Conservation (phyloP, 2,329 filamentous ascomycete genomes). For the Fusarium beomiforme region DNA sequence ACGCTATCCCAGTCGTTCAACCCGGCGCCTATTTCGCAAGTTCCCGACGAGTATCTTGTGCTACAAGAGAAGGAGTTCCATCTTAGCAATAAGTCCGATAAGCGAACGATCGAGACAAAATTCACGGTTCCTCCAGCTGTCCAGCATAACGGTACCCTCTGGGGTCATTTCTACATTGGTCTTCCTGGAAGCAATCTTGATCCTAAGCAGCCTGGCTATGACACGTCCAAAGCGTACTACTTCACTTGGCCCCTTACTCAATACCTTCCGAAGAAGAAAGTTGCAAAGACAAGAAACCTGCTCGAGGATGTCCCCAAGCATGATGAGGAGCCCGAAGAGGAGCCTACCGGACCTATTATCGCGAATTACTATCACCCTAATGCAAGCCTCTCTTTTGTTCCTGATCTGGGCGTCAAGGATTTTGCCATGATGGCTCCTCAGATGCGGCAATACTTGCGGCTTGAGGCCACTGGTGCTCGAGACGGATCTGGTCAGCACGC, state of each 20-base stretch:
- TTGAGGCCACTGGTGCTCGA: conserved; percentile 83
- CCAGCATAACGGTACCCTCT: conserved; percentile 92
- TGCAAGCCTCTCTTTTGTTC: conserved; percentile 87
- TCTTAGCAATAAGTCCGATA: conserved; percentile 82
- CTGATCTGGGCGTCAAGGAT: conserved; percentile 76
- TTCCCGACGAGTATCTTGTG: conserved; percentile 75
- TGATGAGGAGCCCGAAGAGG: conserved; percentile 61
- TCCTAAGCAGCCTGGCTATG: conserved; percentile 76
- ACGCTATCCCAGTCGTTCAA: conserved; percentile 82
- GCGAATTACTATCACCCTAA: conserved; percentile 95
- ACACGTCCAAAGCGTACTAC: conserved; percentile 80
- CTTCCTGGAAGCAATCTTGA: conserved; percentile 81
- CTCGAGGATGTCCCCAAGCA: conserved; percentile 63
- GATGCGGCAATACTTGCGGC: conserved; percentile 77
- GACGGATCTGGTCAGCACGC: conserved; percentile 87
- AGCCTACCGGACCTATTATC: conserved; percentile 73
- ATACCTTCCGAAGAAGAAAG: conserved; percentile 91
- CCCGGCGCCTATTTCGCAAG: conserved; percentile 72
- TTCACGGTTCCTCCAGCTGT: conserved; percentile 82
- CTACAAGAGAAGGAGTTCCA: conserved; percentile 83
- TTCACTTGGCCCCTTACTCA: conserved; percentile 88
- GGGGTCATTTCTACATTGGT: conserved; percentile 92
- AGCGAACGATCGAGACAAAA: conserved; percentile 77
- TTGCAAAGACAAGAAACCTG: conserved; percentile 86
- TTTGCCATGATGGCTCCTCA: conserved; percentile 77